These are phyloP conservation scores for Backusella australiensis DNA, from an alignment of 192 early-diverging fungal species.

Conservation along the genomic window DNA sequence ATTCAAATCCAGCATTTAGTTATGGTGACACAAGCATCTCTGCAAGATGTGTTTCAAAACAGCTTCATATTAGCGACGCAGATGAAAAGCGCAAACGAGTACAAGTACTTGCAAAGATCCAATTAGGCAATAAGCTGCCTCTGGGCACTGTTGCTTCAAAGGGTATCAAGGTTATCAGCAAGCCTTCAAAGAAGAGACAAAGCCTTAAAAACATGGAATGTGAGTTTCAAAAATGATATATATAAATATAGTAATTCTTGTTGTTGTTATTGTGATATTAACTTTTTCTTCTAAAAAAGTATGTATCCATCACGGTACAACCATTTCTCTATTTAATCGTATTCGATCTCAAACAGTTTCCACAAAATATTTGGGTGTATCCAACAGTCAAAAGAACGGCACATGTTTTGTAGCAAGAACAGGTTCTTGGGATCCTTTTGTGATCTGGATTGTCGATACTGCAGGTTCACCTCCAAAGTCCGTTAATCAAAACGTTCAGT, in stretches of 20 bases:
- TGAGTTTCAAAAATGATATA: neutral
- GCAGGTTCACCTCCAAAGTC: constrained; percentile 29
- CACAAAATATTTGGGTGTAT: constrained; percentile 80
- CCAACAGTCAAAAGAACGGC: constrained; percentile 37
- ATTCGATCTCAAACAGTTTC: constrained; percentile 87
- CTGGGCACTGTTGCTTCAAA: constrained; percentile 71
- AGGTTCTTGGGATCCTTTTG: constrained; percentile 82
- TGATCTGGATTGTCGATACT: constrained; percentile 81
- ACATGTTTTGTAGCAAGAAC: constrained; percentile 76
- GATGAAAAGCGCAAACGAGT: constrained; percentile 82
- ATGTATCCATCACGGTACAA: constrained; percentile 84
- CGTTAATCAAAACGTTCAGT: constrained; percentile 15
- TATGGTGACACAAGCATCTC: constrained; percentile 38
- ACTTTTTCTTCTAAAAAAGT: constrained; percentile 31
- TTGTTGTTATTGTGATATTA: neutral
- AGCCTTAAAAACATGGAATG: constrained; percentile 76
- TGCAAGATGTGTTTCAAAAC: constrained; percentile 78
- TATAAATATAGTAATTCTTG: neutral
- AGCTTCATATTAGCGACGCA: constrained; percentile 81
- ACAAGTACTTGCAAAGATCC: constrained; percentile 68
- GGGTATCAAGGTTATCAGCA: constrained; percentile 87
- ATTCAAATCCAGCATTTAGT: constrained; percentile 23
- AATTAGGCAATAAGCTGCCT: constrained; percentile 57
- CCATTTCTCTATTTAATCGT: constrained; percentile 87
- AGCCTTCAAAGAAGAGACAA: constrained; percentile 89